phyloP scores from a whole-genome alignment of 768 basidiomycete genomes.

The Tubosaeta sp. region DNA sequence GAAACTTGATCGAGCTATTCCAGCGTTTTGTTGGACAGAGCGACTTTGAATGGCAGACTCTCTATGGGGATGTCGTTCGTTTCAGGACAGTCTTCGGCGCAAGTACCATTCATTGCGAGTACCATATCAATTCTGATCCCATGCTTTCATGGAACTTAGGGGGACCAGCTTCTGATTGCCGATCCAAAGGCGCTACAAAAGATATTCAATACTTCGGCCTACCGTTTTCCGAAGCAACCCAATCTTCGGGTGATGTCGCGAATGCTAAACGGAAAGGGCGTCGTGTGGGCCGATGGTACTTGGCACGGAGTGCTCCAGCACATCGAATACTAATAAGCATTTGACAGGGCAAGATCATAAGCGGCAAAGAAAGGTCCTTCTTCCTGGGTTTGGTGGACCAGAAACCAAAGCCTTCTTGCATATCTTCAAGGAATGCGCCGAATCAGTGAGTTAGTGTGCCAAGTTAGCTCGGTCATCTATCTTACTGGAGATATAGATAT shows the following conservation, averaged over 20 bases:
- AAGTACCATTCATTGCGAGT: not conserved
- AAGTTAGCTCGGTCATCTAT: not conserved
- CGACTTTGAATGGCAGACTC: constrained; percentile 29
- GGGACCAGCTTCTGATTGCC: constrained; percentile 41
- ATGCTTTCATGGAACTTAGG: constrained; percentile 22
- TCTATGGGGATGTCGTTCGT: constrained; percentile 28
- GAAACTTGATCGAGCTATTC: constrained; percentile 21
- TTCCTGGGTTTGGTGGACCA: constrained; percentile 50
- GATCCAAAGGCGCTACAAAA: constrained; percentile 43
- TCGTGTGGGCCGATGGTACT: constrained; percentile 40
- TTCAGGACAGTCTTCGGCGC: constrained; percentile 26
- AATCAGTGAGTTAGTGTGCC: constrained; percentile 14
- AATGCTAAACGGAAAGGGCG: constrained; percentile 29
- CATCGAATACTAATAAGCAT: constrained; percentile 12
- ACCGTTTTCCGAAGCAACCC: constrained; percentile 38
- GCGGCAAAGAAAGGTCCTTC: constrained; percentile 49
- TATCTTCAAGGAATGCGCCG: constrained; percentile 40
- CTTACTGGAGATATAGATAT: constrained; percentile 14
- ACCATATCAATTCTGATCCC: constrained; percentile 5
- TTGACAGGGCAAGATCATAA: constrained; percentile 38
- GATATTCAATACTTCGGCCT: constrained; percentile 32
- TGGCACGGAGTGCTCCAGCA: not conserved
- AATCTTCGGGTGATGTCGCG: constrained; percentile 18
- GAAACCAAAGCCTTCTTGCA: constrained; percentile 49
- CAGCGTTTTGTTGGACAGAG: constrained; percentile 19